Evolutionary conservation across 148 eudicot genomes (phyloP).

Genomic region (Diospyros kaki): DNA sequence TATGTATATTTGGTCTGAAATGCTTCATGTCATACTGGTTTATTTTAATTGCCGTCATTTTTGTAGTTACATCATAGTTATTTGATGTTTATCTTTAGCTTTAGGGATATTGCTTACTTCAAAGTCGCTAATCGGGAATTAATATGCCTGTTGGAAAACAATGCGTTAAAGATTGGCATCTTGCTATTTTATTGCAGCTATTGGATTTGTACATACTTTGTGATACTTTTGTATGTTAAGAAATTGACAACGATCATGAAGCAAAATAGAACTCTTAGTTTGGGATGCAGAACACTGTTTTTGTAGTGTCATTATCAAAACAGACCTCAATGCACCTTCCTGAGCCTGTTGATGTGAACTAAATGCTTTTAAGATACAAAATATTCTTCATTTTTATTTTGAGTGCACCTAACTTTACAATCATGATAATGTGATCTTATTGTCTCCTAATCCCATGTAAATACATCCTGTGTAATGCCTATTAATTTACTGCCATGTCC

Average conservation of each 20-base stretch:
- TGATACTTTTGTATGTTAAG: background rate
- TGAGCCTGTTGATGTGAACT: background rate
- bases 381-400: background rate
- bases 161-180: background rate
- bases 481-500: background rate
- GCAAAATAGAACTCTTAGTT: background rate
- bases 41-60: background rate
- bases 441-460: background rate
- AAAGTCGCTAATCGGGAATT: background rate
- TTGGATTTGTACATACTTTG: background rate
- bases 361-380: background rate
- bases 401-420: background rate
- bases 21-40: background rate
- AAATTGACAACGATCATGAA: background rate
- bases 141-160: too few relatives aligned
- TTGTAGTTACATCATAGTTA: background rate
- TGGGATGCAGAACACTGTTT: background rate
- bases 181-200: background rate
- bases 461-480: background rate
- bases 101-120: background rate
- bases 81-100: background rate
- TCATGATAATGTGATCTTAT: background rate
- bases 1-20: background rate
- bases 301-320: background rate
- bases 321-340: background rate